Evolutionary conservation across 2,329 filamentous ascomycete genomes (phyloP).

Genomic region (Colletotrichum costaricense): DNA sequence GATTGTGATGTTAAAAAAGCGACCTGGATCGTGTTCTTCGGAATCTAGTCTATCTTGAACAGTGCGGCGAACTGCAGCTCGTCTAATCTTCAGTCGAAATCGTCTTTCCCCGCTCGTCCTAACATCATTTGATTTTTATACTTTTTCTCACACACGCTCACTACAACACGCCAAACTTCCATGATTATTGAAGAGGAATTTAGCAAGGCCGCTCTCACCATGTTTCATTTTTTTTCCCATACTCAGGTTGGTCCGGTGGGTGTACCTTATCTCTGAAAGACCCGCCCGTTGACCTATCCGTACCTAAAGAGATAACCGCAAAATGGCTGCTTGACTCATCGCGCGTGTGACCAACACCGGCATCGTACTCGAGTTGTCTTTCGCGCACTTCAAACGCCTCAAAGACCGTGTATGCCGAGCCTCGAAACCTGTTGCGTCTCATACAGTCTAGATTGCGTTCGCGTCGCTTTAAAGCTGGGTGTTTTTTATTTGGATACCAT

Average conservation of each 20-base stretch:
- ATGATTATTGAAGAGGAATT: neutral
- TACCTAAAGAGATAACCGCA: neutral
- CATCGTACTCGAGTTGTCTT: neutral
- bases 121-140: neutral
- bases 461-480: neutral
- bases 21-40: too few relatives aligned
- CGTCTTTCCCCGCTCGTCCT: neutral
- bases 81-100: neutral
- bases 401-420: neutral
- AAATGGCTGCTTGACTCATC: neutral
- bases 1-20: too few relatives aligned
- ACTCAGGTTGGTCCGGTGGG: neutral
- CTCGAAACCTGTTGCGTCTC: neutral
- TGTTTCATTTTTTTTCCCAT: neutral
- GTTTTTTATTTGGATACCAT: neutral
- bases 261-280: neutral
- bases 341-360: too few relatives aligned
- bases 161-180: neutral
- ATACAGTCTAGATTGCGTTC: neutral
- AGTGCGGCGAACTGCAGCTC: neutral
- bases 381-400: neutral
- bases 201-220: neutral
- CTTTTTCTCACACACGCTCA: neutral
- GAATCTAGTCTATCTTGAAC: neutral
- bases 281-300: neutral